These are phyloP conservation scores for Alternaria dauci DNA, from an alignment of 2,329 filamentous ascomycete species.

Conservation along the genomic window DNA sequence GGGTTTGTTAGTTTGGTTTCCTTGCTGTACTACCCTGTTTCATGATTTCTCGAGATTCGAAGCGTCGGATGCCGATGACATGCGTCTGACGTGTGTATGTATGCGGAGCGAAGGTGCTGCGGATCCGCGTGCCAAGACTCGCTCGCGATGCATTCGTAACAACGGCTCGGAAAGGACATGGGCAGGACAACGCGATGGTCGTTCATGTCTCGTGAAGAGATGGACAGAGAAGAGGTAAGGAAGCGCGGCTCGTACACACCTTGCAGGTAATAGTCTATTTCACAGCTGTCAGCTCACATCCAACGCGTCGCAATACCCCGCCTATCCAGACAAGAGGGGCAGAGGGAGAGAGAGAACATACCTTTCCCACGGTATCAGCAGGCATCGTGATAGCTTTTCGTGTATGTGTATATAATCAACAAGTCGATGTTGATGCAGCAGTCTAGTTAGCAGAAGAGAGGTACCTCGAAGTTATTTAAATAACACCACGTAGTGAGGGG, in stretches of 20 bases:
- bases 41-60: neutral
- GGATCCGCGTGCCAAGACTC: constrained; percentile 42
- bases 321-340: neutral
- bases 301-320: neutral
- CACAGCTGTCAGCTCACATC: constrained; percentile 15
- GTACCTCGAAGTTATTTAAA: neutral
- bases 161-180: neutral
- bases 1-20: constrained; percentile 32
- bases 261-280: constrained; percentile 90
- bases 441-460: neutral
- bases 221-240: no score
- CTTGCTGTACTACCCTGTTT: constrained; percentile 4
- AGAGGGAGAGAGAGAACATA: constrained; percentile 2
- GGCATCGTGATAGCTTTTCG: constrained; percentile 53
- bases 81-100: constrained; percentile 9
- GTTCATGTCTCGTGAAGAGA: neutral
- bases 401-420: constrained; percentile 9
- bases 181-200: neutral
- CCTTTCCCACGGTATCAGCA: constrained; percentile 65
- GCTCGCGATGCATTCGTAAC: constrained; percentile 8
- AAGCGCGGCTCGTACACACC: constrained; percentile 72
- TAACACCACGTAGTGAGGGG: constrained; percentile 9
- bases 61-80: constrained; percentile 3
- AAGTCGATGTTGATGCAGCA: constrained; percentile 20
- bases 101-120: constrained; percentile 22